These are phyloP conservation scores for Cercospora beticola DNA, from an alignment of 2,329 filamentous ascomycete species.

Conservation along the genomic window DNA sequence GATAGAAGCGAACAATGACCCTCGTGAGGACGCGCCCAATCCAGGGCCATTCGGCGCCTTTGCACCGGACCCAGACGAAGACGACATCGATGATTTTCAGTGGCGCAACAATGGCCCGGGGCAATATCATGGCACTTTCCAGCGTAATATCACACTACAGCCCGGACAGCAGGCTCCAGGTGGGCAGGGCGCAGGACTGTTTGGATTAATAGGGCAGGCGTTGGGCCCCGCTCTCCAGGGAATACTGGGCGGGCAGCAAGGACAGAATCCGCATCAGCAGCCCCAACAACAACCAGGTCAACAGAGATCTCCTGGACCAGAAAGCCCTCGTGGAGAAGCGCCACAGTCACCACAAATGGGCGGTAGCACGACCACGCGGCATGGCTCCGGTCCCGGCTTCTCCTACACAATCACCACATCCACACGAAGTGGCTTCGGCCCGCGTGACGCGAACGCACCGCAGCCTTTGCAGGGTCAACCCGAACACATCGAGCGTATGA, in stretches of 20 bases:
- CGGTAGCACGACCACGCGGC: slow-evolving; percentile 17
- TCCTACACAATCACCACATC: slow-evolving; percentile 37
- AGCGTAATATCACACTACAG: slow-evolving; percentile 40
- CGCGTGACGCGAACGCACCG: slow-evolving; percentile 53
- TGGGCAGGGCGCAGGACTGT: slow-evolving; percentile 43
- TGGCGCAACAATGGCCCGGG: slow-evolving; percentile 36
- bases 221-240: slow-evolving; percentile 22
- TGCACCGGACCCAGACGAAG: slow-evolving; percentile 51
- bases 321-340: not conserved
- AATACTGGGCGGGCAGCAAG: slow-evolving; percentile 25
- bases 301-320: slow-evolving; percentile 13
- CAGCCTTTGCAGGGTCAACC: slow-evolving; percentile 44
- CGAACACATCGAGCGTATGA: slow-evolving; percentile 33
- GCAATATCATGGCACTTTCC: slow-evolving; percentile 39
- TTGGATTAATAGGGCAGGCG: slow-evolving; percentile 26
- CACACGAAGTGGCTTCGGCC: slow-evolving; percentile 42
- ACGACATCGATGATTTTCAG: slow-evolving; percentile 39
- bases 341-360: slow-evolving; percentile 19
- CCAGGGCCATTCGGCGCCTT: slow-evolving; percentile 19
- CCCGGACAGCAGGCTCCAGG: slow-evolving; percentile 8
- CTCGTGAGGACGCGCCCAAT: slow-evolving; percentile 47
- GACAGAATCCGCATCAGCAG: slow-evolving; percentile 16
- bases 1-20: slow-evolving; percentile 61
- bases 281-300: slow-evolving; percentile 17
- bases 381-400: slow-evolving; percentile 32